Base-by-base conservation (phyloP, 176 grass and related monocot species). In the Hyparrhenia diplandra region DNA sequence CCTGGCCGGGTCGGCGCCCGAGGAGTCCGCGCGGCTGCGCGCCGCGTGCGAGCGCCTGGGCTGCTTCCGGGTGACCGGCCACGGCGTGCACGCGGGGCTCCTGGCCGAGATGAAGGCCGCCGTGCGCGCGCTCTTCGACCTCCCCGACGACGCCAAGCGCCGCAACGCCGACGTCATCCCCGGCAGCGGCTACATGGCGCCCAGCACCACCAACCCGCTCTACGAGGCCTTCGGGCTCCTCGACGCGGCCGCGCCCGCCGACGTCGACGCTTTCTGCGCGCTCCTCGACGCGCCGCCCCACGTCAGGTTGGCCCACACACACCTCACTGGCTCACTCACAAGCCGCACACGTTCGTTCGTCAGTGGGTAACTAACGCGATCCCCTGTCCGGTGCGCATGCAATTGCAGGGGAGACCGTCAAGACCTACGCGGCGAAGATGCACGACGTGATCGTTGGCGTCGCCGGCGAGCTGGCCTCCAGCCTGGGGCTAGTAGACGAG, bases 81-180 rank as follows among this genome's bases (percentile, higher is more conserved):
- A 97, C 75, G 69, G 93, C 73, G 82, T 89, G 62, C 76, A 85
- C 29, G 4, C 51, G 28, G 47, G 1, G 63, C 93, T 97, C 74
- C 90, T 93, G 90, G 77, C 71, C 46, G 75, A 74, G 21, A 97
- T 97, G 93, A 97, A 97, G 88, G 90, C 73, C 60, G 88, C 88
- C 58, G 71, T 97, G 34, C 83, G 86, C 54, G 70, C 83, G 71
- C 93, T 97, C 43, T 93, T 92, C 88, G 82, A 93, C 71, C 90
- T 97, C 71, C 90, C 93, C 42, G 88, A 84, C 84, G 76, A 96
- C 23, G 82, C 91, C 88, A 96, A 90, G 85, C 83, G 75, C 67
- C 90, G 87, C 29, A 96, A 92, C 71, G 16, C 69, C 45, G 87
- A 88, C 47, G 69, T 86, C 88, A 84, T 96, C 65, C 40, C 76